Conservation (phyloP, 179 eudicot species). For the Pouteria campechiana region DNA sequence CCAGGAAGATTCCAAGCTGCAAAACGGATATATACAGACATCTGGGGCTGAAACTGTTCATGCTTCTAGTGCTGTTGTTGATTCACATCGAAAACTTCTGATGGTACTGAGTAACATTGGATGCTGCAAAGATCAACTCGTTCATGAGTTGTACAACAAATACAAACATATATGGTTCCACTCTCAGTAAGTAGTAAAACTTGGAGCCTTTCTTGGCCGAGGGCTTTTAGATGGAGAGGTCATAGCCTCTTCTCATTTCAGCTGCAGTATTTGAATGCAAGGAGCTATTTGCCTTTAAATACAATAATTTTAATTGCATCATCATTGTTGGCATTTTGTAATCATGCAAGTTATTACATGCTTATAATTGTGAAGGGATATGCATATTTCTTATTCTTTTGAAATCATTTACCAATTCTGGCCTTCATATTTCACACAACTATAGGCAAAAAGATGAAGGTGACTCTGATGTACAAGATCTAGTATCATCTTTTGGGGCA, state of each 20-base stretch:
- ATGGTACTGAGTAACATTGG: slow-evolving; percentile 97
- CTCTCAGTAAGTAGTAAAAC: slow-evolving; percentile 32
- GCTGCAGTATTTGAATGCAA: too few relatives aligned
- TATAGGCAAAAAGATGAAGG: slow-evolving; percentile 66
- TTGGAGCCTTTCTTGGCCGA: slow-evolving; percentile 4
- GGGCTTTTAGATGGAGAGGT: too few relatives aligned
- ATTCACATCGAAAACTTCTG: slow-evolving; percentile 68
- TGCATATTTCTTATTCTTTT: too few relatives aligned
- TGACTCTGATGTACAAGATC: slow-evolving; percentile 64
- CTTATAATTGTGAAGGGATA: too few relatives aligned
- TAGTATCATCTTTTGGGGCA: slow-evolving; percentile 65
- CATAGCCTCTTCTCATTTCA: too few relatives aligned
- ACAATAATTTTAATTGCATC: too few relatives aligned
- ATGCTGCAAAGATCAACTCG: slow-evolving; percentile 87
- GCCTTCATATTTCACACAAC: too few relatives aligned
- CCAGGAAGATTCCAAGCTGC: slow-evolving; percentile 34
- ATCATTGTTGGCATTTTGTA: too few relatives aligned
- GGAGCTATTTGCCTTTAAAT: too few relatives aligned
- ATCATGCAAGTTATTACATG: too few relatives aligned
- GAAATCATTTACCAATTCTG: too few relatives aligned
- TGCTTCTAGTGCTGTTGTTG: slow-evolving; percentile 56
- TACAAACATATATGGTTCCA: slow-evolving; percentile 72
- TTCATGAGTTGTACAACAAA: slow-evolving; percentile 64
- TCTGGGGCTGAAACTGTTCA: slow-evolving; percentile 39
- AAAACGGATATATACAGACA: slow-evolving; percentile 53